Evolutionary conservation across 2,329 filamentous ascomycete species (phyloP).

Genomic region (Kalaharituber pfeilii): DNA sequence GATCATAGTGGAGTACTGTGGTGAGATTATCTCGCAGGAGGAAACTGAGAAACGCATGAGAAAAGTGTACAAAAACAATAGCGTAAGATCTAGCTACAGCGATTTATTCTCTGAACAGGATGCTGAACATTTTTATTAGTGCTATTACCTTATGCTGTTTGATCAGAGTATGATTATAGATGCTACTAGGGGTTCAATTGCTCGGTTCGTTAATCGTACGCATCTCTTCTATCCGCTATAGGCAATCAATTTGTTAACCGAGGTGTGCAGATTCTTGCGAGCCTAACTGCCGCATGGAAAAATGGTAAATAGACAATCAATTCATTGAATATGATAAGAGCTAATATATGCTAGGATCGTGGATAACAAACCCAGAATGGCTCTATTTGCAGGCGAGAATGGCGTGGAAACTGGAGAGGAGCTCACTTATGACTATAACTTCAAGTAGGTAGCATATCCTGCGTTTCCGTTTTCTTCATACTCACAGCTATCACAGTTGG

Average conservation of each 20-base stretch:
- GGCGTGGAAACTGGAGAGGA: conserved; percentile 92
- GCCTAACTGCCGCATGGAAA: conserved; percentile 94
- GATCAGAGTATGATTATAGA: conserved; percentile 98
- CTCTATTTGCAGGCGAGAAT: conserved; percentile 75
- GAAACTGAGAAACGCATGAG: conserved; percentile 92
- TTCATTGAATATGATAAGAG: background rate
- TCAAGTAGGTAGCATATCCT: conserved; percentile 35
- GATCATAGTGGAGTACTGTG: conserved; percentile 96
- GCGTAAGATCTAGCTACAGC: conserved; percentile 46
- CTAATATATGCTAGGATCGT: conserved; percentile 43
- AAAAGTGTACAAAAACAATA: conserved; percentile 80
- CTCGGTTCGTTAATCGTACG: conserved; percentile 75
- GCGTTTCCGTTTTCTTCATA: conserved; percentile 1
- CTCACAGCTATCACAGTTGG: conserved; percentile 27
- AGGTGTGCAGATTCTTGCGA: conserved; percentile 52
- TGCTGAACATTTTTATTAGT: conserved; percentile 36
- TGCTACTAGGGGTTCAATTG: conserved; percentile 86
- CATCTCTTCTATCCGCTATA: background rate
- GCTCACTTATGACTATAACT: conserved; percentile 81
- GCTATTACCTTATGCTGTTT: conserved; percentile 97
- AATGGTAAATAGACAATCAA: conserved; percentile 37
- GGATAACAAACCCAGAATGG: conserved; percentile 83
- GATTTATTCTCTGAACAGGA: background rate
- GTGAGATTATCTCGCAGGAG: conserved; percentile 88
- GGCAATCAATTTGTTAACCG: background rate